Base-by-base conservation (phyloP, 2,329 filamentous ascomycete species). In the Hymenoscyphus scutula region DNA sequence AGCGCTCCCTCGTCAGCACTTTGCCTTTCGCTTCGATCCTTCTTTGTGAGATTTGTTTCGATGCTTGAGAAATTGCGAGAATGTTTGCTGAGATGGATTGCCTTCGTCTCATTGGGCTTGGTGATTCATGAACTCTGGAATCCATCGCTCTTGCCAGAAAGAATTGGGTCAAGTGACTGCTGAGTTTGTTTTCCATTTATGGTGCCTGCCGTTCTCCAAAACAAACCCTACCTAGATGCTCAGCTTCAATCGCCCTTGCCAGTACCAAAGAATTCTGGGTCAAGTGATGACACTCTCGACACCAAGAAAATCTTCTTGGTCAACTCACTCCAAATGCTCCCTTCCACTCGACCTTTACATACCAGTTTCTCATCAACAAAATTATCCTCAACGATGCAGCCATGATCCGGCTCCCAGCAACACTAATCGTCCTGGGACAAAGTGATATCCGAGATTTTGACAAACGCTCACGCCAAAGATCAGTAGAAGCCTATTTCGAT, bases 381-480 rank as follows among this genome's bases (percentile, higher is more conserved):
- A 29, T 55, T 56, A 34, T 32, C 53, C 1, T n/a, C 53, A 30
- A 55, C 53, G 32, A 37, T 56, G 55, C 51, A 38, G 61, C 23
- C 61, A 74, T 74, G 72, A 69, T 74, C 63, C 70, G 71, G 13
- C 59, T 69, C 11, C 63, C 66, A 17, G 64, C 69, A 13, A 68
- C 70, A 17, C 57, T 62, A 30, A 71, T 74, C 59, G 55, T 58
- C 19, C 54, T 73, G 13, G 67, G 68, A 19, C 63, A 60, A 32
- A 65, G 65, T 30, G 72, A 74, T 61, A 41, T 74, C 8, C 60
- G 57, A 48, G 69, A 72, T 41, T 72, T 66, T 30, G 65, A 71
- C 6, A 64, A 59, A 56, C 69, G 71, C 51, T 45, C 62, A 11
- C 54, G 32, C 58, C 56, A 59, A 32, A 65, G 55, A 58, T 58